Conservation (phyloP, 768 basidiomycete species). For the Naganishia vaughanmartiniae region DNA sequence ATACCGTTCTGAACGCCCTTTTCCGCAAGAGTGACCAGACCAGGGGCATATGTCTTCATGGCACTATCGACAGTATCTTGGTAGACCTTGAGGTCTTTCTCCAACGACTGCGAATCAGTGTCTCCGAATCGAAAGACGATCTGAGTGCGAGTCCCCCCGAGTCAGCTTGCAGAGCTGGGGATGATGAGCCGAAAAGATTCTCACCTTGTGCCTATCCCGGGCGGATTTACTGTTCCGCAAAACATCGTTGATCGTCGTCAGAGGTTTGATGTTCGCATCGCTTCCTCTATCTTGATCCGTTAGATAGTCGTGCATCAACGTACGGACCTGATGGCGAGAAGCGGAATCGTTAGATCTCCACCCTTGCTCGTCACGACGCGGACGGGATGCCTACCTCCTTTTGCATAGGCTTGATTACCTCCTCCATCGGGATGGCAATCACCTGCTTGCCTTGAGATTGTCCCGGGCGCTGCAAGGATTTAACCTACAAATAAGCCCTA, state of each 20-base stretch:
- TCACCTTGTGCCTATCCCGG: slow-evolving; percentile 76
- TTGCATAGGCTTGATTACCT: slow-evolving; percentile 85
- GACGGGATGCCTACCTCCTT: slow-evolving; percentile 64
- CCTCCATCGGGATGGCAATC: slow-evolving; percentile 66
- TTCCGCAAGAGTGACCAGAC: slow-evolving; percentile 66
- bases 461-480: slow-evolving; percentile 60
- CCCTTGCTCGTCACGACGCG: not conserved
- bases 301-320: slow-evolving; percentile 80
- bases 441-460: slow-evolving; percentile 6
- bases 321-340: slow-evolving; percentile 63
- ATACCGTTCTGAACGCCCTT: slow-evolving; percentile 46
- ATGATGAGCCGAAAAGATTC: slow-evolving; percentile 23
- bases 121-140: slow-evolving; percentile 87
- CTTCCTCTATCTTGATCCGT: slow-evolving; percentile 84
- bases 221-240: slow-evolving; percentile 76
- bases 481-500: not conserved
- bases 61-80: slow-evolving; percentile 82
- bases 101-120: slow-evolving; percentile 71
- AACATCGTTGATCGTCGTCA: slow-evolving; percentile 89
- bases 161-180: not conserved
- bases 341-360: not conserved
- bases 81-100: slow-evolving; percentile 66
- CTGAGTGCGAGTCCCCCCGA: too few species aligned
- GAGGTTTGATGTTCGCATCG: slow-evolving; percentile 75
- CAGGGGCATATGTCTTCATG: slow-evolving; percentile 87